These are phyloP conservation scores for Pythium brachiatum DNA, from an alignment of 352 stramenopile genomes.

Conservation along the genomic window DNA sequence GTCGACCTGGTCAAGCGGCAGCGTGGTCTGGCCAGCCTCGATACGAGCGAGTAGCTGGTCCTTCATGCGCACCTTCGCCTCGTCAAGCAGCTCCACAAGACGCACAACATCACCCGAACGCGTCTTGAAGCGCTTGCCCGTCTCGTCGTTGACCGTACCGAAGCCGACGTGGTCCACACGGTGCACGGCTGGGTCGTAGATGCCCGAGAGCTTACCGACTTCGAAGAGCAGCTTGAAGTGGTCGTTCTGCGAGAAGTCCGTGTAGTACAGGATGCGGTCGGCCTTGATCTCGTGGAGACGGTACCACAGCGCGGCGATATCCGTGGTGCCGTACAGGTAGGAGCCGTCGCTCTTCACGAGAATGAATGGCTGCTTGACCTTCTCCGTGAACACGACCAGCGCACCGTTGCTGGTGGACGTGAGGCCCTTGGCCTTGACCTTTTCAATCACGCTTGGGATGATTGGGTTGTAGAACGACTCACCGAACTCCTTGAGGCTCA, in stretches of 20 bases:
- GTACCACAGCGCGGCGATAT: slow-evolving; percentile 86
- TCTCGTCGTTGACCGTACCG: slow-evolving; percentile 86
- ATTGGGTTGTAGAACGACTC: slow-evolving; percentile 89
- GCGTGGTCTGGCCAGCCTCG: slow-evolving; percentile 84
- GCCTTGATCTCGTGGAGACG: slow-evolving; percentile 81
- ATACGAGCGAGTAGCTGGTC: slow-evolving; percentile 91
- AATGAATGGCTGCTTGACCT: slow-evolving; percentile 88
- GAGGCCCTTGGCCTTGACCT: slow-evolving; percentile 88
- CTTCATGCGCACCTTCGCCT: slow-evolving; percentile 96
- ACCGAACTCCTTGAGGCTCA: slow-evolving; percentile 76
- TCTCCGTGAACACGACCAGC: slow-evolving; percentile 90
- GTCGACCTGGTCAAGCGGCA: slow-evolving; percentile 91
- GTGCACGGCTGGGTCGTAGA: slow-evolving; percentile 81
- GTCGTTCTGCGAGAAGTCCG: slow-evolving; percentile 87
- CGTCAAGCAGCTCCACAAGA: slow-evolving; percentile 98
- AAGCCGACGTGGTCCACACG: slow-evolving; percentile 84
- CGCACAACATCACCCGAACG: slow-evolving; percentile 97
- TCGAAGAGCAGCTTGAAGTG: slow-evolving; percentile 87
- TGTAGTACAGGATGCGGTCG: slow-evolving; percentile 84
- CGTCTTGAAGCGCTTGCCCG: slow-evolving; percentile 97
- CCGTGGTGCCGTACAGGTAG: slow-evolving; percentile 84
- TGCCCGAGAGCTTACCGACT: slow-evolving; percentile 69
- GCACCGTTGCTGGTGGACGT: slow-evolving; percentile 89
- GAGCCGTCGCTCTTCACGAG: slow-evolving; percentile 85
- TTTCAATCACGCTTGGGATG: slow-evolving; percentile 82